A percentile compares a stretch with the other conserved stretches of the same genome.
Evolutionary conservation across 805 yeast genomes (phyloP).

Genomic region (Wickerhamiella hasegawae): DNA sequence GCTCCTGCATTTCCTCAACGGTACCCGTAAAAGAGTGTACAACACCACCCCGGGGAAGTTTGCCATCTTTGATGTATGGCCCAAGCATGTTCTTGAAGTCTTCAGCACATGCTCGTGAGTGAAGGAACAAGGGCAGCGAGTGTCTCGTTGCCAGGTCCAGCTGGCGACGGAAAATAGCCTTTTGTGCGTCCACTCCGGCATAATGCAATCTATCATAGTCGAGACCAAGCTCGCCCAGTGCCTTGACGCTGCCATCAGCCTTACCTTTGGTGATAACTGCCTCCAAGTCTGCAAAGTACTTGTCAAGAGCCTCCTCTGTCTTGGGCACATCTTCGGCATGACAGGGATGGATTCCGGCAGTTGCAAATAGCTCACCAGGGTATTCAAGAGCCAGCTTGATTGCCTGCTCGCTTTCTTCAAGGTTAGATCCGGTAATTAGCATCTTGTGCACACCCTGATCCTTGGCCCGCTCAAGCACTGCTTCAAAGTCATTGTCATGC

Average conservation of each 20-base stretch:
- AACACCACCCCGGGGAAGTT: conserved; percentile 44
- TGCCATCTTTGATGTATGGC: conserved; percentile 35
- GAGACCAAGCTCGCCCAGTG: conserved; percentile 91
- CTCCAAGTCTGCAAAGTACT: conserved; percentile 34
- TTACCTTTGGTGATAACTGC: conserved; percentile 33
- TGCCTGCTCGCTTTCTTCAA: conserved; percentile 49
- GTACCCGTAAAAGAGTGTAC: conserved; percentile 94
- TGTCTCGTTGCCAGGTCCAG: conserved; percentile 39
- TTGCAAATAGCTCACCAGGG: conserved; percentile 25
- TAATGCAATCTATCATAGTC: conserved; percentile 84
- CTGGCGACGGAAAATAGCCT: conserved; percentile 52
- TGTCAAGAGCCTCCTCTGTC: conserved; percentile 18
- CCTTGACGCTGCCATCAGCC: conserved; percentile 40
- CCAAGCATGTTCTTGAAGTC: conserved; percentile 54
- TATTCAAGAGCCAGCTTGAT: conserved; percentile 34
- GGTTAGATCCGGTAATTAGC: conserved; percentile 71
- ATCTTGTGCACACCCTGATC: conserved; percentile 48
- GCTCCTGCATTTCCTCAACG: conserved; percentile 37
- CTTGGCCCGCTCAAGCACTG: conserved; percentile 52
- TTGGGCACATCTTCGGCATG: conserved; percentile 30
- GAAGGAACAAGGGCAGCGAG: conserved; percentile 68
- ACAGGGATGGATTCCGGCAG: conserved; percentile 96
- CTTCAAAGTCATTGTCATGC: conserved; percentile 52
- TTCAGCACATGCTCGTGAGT: conserved; percentile 71
- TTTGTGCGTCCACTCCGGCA: conserved; percentile 53